These are phyloP conservation scores for Aquilaria agallochum DNA, from an alignment of 441 rosid genomes.

Conservation along the genomic window DNA sequence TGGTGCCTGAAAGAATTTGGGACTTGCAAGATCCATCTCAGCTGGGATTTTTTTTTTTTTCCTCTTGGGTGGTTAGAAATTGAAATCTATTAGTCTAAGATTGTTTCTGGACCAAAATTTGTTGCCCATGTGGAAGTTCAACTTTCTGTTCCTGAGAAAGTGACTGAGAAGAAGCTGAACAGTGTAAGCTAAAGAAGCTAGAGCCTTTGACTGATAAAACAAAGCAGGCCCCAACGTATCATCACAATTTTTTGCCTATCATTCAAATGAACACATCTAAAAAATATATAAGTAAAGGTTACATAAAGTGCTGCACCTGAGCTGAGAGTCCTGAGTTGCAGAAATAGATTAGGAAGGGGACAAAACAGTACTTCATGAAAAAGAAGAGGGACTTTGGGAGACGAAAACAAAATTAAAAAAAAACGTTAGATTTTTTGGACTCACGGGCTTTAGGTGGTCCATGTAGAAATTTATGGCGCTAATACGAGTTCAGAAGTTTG, in stretches of 20 bases:
- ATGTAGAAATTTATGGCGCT: no score
- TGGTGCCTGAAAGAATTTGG: conserved; percentile 46
- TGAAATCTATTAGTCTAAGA: conserved; percentile 6
- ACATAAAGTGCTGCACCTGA: conserved; percentile 5
- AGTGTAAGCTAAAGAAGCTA: conserved; percentile 16
- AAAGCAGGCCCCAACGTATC: conserved; percentile 13
- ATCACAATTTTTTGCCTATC: no score
- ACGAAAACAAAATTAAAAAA: conserved; percentile 6
- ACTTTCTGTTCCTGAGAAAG: conserved; percentile 26
- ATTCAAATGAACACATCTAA: conserved; percentile 13
- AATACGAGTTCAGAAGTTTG: no score
- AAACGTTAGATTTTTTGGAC: background rate
- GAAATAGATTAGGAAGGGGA: conserved; percentile 20
- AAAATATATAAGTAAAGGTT: conserved; percentile 1
- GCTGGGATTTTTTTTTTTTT: conserved; percentile 4
- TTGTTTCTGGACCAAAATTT: background rate
- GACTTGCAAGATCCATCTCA: conserved; percentile 56
- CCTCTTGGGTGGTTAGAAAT: conserved; percentile 4
- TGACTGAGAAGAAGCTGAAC: conserved; percentile 19
- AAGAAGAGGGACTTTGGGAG: conserved; percentile 36
- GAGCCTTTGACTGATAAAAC: conserved; percentile 20
- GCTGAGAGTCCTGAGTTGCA: background rate
- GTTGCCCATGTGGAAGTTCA: conserved; percentile 4
- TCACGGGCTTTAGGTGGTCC: no score
- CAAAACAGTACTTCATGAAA: conserved; percentile 32